Evolutionary conservation across 2,329 filamentous ascomycete genomes (phyloP), one percentile per base, ranked within the genome.

Genomic region (Alternaria metachromatica): DNA sequence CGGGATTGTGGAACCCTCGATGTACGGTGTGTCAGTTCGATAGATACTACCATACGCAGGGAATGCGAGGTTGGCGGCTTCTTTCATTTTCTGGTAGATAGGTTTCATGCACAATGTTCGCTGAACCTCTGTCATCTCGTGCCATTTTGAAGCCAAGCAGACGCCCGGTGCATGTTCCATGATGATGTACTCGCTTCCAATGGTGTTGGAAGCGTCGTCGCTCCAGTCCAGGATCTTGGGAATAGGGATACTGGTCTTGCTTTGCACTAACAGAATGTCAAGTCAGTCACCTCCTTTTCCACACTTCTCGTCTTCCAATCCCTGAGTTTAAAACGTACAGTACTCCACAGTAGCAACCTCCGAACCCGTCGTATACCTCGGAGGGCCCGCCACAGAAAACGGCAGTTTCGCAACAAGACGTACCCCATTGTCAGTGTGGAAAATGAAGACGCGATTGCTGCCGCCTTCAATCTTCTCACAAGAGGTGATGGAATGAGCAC

Each of bases 331-430:
- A 6, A 25, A 28, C 65, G 70, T 73, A 83, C 81, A 46, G 63
- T 81, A 84, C 48, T 69, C 69, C 50, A 84, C 80, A 1, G 82
- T 84, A 28, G 83, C 82, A 66, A 84, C 81, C 69, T 84, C 81
- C 26, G 82, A 84, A 60, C 72, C 74, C 5, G 80, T 83, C 1
- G 73, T 76, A 23, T 82, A 69, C 48, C 68, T 73, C 43, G 69
- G 50, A 8, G 80, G 80, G 8, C 81, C 82, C 64, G 80, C 79
- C 37, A 81, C 49, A 3, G 60, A 60, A 67, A 80, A 83, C 3
- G 81, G 82, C 18, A 84, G 60, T 68, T 78, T 80, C 4, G 80
- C 83, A 15, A 84, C 78, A 18, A 83, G 60, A 18, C 67, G 67
- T 63, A 70, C 70, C 8, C 58, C 78, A 71, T 81, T 78, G 49